These are phyloP conservation scores for Alternaria sp. DNA, from an alignment of 2,329 filamentous ascomycete species.

Conservation along the genomic window DNA sequence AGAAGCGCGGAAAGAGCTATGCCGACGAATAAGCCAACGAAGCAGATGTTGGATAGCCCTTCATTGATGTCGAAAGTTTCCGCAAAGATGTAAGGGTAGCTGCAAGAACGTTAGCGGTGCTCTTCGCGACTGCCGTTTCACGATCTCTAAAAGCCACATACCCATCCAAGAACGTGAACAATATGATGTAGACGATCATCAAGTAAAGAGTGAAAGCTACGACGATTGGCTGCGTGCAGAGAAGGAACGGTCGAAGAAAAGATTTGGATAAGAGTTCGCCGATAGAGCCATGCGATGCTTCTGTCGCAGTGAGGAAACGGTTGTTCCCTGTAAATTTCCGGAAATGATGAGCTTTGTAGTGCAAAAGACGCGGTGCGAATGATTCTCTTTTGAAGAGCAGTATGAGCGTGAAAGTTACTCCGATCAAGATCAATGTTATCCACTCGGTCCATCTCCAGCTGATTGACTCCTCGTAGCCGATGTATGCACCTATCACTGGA, in stretches of 20 bases:
- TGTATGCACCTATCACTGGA: slow-evolving; percentile 51
- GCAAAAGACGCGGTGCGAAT: slow-evolving; percentile 25
- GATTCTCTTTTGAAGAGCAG: slow-evolving; percentile 29
- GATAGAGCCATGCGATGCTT: slow-evolving; percentile 50
- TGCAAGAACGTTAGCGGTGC: not conserved
- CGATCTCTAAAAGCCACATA: slow-evolving; percentile 40
- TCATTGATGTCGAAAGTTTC: slow-evolving; percentile 56
- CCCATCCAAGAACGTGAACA: slow-evolving; percentile 62
- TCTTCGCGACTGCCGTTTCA: not conserved
- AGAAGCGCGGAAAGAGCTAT: slow-evolving; percentile 46
- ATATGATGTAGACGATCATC: slow-evolving; percentile 60
- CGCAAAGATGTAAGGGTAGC: slow-evolving; percentile 55
- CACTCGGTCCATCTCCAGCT: slow-evolving; percentile 39
- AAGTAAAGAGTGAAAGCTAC: slow-evolving; percentile 59
- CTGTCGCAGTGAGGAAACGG: slow-evolving; percentile 54
- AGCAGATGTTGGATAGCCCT: slow-evolving; percentile 56
- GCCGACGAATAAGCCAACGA: slow-evolving; percentile 56
- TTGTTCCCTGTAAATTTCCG: slow-evolving; percentile 45
- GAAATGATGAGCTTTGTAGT: slow-evolving; percentile 46
- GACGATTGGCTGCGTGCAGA: slow-evolving; percentile 54
- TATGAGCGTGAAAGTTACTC: slow-evolving; percentile 14
- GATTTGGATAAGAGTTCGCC: slow-evolving; percentile 36
- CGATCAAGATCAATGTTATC: slow-evolving; percentile 31
- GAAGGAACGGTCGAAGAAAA: slow-evolving; percentile 53
- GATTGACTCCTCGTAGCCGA: slow-evolving; percentile 19